A percentile compares a stretch with the other conserved stretches of the same genome.
phyloP scores from a whole-genome alignment of 2,329 filamentous ascomycete genomes.

The Diaporthe sp. region DNA sequence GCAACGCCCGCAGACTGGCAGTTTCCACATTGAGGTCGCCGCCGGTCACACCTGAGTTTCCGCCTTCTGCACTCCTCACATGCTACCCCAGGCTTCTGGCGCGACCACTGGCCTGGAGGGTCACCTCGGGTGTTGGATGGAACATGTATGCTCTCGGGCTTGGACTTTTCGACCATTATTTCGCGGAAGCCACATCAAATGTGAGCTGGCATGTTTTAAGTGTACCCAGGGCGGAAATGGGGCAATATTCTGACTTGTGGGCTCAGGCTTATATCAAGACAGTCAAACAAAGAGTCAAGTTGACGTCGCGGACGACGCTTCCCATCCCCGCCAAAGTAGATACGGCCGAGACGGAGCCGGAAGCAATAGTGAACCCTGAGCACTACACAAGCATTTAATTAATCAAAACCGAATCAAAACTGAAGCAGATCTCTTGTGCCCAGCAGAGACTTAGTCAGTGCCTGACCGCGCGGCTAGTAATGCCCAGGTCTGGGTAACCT shows the following conservation, averaged over 20 bases:
- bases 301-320: not conserved
- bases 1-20: not conserved
- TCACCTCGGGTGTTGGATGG: not conserved
- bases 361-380: not conserved
- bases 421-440: not conserved
- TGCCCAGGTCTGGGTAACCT: not conserved
- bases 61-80: slow-evolving; percentile 33
- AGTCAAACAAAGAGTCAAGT: not conserved
- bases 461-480: slow-evolving; percentile 6
- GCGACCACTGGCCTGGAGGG: not conserved
- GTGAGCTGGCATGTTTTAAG: not conserved
- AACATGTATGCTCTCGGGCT: not conserved
- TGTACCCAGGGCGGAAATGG: not conserved
- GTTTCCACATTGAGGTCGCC: slow-evolving; percentile 11
- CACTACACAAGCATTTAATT: not conserved
- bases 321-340: too few relatives aligned
- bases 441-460: not conserved
- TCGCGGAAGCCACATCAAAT: not conserved
- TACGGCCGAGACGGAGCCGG: not conserved
- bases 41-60: slow-evolving; percentile 32
- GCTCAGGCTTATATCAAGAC: not conserved
- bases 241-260: not conserved
- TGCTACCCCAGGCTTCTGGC: slow-evolving; percentile 11
- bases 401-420: not conserved
- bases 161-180: slow-evolving; percentile 3